Evolutionary conservation across 148 eudicot species (phyloP).

Genomic region (Linanthus parryae): DNA sequence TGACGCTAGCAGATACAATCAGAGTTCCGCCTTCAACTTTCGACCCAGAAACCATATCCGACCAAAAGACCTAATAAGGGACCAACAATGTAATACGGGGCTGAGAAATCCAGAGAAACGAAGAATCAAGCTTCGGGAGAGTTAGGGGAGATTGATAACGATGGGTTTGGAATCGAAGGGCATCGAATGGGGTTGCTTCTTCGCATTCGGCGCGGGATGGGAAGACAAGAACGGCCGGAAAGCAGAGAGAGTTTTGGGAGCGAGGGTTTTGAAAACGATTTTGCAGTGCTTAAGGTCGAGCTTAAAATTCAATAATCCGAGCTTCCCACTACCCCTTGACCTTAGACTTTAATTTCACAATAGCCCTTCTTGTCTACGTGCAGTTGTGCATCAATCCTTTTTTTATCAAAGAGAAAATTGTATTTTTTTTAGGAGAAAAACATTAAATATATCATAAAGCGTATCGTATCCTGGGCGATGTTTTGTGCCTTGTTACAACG

Average conservation of each 20-base stretch:
- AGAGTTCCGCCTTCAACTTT: slow-evolving; percentile 48
- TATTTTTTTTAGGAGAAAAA: too few species aligned
- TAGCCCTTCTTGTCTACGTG: too few species aligned
- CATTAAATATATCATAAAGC: too few species aligned
- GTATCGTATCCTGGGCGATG: too few species aligned
- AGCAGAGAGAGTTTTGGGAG: neutral
- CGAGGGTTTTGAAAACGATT: slow-evolving; percentile 28
- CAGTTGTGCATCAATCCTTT: too few species aligned
- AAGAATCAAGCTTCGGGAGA: neutral
- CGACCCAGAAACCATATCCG: slow-evolving; percentile 40
- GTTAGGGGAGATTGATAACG: neutral
- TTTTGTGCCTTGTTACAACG: too few species aligned
- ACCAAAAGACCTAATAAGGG: neutral
- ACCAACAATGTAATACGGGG: neutral
- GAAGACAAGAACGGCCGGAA: slow-evolving; percentile 14
- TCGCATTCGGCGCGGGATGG: slow-evolving; percentile 1
- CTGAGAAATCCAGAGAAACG: neutral
- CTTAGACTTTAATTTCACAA: too few species aligned
- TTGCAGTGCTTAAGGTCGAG: too few species aligned
- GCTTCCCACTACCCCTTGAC: too few species aligned
- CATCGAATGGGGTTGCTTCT: neutral
- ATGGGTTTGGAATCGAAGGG: neutral
- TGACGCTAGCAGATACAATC: slow-evolving; percentile 32
- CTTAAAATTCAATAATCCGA: too few species aligned
- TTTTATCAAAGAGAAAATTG: too few species aligned